Conservation (phyloP, 2,329 filamentous ascomycete species). For the Epichloe uncinata region DNA sequence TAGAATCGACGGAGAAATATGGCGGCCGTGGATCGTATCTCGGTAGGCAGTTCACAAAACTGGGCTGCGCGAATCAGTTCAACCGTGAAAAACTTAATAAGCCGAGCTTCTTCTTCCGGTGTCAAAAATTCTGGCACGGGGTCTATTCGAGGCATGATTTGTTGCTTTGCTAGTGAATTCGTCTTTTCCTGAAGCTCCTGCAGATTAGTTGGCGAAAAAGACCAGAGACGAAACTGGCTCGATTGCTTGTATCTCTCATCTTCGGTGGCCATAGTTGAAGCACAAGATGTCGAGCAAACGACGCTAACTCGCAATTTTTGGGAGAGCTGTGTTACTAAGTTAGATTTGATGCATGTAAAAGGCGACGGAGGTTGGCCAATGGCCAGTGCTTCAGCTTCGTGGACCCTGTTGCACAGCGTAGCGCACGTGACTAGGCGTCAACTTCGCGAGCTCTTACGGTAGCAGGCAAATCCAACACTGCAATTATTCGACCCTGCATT, state of each 20-base stretch:
- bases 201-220: conserved; percentile 65
- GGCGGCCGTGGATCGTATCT: conserved; percentile 55
- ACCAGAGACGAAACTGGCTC: conserved; percentile 87
- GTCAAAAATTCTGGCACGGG: conserved; percentile 65
- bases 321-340: too few relatives aligned
- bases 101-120: conserved; percentile 65
- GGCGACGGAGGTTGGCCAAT: neutral
- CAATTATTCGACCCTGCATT: too few relatives aligned
- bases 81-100: conserved; percentile 65
- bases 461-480: too few relatives aligned
- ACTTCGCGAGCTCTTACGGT: neutral
- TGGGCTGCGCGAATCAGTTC: conserved; percentile 44
- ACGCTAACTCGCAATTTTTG: neutral
- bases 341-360: neutral
- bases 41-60: conserved; percentile 37
- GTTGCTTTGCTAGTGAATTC: conserved; percentile 56
- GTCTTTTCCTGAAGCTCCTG: conserved; percentile 61
- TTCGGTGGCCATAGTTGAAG: conserved; percentile 54
- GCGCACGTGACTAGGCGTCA: conserved; percentile 8
- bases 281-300: neutral
- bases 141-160: conserved; percentile 44
- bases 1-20: conserved; percentile 93
- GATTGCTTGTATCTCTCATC: conserved; percentile 84
- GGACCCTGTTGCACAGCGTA: neutral
- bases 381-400: neutral